phyloP scores from a whole-genome alignment of 345 rosid species.

The Lumnitzera littorea region DNA sequence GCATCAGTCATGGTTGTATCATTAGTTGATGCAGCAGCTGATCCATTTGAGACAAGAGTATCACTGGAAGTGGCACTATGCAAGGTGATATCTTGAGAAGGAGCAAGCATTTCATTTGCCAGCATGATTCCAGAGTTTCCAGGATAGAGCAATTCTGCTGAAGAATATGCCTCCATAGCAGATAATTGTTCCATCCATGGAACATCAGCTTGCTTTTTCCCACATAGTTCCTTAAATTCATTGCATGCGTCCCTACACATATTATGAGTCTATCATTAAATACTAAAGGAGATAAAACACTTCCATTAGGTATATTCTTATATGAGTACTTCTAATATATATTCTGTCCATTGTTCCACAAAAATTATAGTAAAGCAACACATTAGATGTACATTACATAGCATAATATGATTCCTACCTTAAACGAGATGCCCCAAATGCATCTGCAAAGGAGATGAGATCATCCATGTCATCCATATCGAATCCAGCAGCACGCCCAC shows the following conservation, averaged over 20 bases:
- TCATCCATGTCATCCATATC: slow-evolving; percentile 59
- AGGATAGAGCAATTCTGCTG: slow-evolving; percentile 39
- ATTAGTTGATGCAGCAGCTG: slow-evolving; percentile 29
- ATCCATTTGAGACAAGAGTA: slow-evolving; percentile 18
- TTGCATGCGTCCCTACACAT: slow-evolving; percentile 57
- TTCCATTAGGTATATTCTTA: too few species aligned
- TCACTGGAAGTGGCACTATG: slow-evolving; percentile 2
- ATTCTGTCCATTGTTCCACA: not conserved
- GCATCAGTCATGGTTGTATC: slow-evolving; percentile 26
- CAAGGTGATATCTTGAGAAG: slow-evolving; percentile 18
- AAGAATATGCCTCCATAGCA: slow-evolving; percentile 61
- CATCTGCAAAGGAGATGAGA: slow-evolving; percentile 66
- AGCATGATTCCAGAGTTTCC: slow-evolving; percentile 64
- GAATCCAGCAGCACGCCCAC: slow-evolving; percentile 75
- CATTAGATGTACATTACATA: too few species aligned
- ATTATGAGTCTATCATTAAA: slow-evolving; percentile 6
- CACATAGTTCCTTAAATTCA: slow-evolving; percentile 68
- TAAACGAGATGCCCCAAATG: slow-evolving; percentile 75
- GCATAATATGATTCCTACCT: slow-evolving; percentile 24
- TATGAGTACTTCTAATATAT: not conserved
- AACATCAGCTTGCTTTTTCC: slow-evolving; percentile 62
- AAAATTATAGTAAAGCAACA: too few species aligned
- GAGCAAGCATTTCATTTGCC: slow-evolving; percentile 37
- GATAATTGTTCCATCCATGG: slow-evolving; percentile 86
- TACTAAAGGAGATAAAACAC: slow-evolving; percentile 1